These are phyloP conservation scores for Penicillium sp. DNA, from an alignment of 2,329 filamentous ascomycete genomes.

Conservation along the genomic window DNA sequence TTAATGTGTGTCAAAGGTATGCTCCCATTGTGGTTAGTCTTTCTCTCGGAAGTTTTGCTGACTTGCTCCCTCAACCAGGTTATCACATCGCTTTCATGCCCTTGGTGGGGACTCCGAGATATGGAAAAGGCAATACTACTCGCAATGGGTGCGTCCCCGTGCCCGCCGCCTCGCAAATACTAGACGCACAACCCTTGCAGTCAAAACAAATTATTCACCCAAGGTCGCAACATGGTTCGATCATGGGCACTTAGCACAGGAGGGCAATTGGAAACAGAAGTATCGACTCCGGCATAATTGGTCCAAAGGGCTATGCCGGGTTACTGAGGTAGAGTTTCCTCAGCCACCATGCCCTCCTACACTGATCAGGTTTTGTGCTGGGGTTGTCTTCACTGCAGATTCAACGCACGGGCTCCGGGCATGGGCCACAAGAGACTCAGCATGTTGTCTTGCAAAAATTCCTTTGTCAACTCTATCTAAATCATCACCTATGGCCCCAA, in stretches of 20 bases:
- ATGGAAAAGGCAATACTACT: conserved; percentile 88
- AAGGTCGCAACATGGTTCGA: conserved; percentile 61
- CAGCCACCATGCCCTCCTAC: conserved; percentile 57
- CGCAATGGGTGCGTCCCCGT: conserved; percentile 78
- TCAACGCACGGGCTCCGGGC: conserved; percentile 66
- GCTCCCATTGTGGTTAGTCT: not conserved
- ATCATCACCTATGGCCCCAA: conserved; percentile 63
- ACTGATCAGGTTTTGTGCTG: conserved; percentile 73
- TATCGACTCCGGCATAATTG: conserved; percentile 91
- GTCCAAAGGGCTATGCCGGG: conserved; percentile 75
- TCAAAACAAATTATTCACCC: conserved; percentile 52
- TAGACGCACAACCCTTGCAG: conserved; percentile 40
- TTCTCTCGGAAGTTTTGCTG: not conserved
- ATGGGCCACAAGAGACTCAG: conserved; percentile 68
- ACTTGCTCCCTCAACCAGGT: conserved; percentile 14
- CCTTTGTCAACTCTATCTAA: conserved; percentile 44
- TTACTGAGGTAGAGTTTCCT: conserved; percentile 71
- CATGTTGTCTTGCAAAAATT: conserved; percentile 56
- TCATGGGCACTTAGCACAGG: conserved; percentile 56
- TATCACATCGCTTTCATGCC: conserved; percentile 69
- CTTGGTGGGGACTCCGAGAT: conserved; percentile 79
- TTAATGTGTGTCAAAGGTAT: conserved; percentile 64
- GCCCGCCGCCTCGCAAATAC: conserved; percentile 72
- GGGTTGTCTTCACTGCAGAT: conserved; percentile 76
- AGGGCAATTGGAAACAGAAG: conserved; percentile 77